Conservation (phyloP, 768 basidiomycete species). For the Nevesoporus exiguus region DNA sequence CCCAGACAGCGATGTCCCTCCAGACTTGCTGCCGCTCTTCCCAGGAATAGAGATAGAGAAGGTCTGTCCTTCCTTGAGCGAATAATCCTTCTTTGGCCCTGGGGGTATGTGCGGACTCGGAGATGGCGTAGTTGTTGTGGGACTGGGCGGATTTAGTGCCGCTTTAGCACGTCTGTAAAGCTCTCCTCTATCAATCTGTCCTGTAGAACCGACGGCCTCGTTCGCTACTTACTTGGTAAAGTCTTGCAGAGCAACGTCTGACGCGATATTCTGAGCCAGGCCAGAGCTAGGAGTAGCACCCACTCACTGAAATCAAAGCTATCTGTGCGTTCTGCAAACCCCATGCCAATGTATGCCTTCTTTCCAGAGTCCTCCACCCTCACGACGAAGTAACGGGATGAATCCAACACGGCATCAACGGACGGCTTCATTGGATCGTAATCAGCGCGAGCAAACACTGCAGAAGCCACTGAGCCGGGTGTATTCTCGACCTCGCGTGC, state of each 20-base stretch:
- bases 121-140: slow-evolving; percentile 46
- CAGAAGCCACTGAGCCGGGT: slow-evolving; percentile 5
- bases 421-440: slow-evolving; percentile 77
- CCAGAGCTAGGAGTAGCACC: not conserved
- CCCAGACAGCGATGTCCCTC: slow-evolving; percentile 32
- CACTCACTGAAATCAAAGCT: slow-evolving; percentile 89
- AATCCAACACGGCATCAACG: slow-evolving; percentile 95
- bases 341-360: slow-evolving; percentile 93
- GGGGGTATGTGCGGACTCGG: slow-evolving; percentile 67
- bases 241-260: slow-evolving; percentile 84
- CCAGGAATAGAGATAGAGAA: slow-evolving; percentile 91
- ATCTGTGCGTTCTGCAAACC: slow-evolving; percentile 83
- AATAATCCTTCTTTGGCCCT: slow-evolving; percentile 91
- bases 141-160: slow-evolving; percentile 49
- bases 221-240: slow-evolving; percentile 64
- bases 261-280: slow-evolving; percentile 6
- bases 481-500: slow-evolving; percentile 10
- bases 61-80: slow-evolving; percentile 91
- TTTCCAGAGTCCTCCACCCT: slow-evolving; percentile 84
- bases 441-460: slow-evolving; percentile 84
- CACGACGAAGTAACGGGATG: slow-evolving; percentile 92
- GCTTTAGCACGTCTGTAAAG: slow-evolving; percentile 57
- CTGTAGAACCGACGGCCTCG: not conserved
- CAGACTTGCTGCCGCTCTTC: slow-evolving; percentile 42
- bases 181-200: not conserved